Base-by-base conservation (phyloP, 345 rosid species). In the Viola odorata region DNA sequence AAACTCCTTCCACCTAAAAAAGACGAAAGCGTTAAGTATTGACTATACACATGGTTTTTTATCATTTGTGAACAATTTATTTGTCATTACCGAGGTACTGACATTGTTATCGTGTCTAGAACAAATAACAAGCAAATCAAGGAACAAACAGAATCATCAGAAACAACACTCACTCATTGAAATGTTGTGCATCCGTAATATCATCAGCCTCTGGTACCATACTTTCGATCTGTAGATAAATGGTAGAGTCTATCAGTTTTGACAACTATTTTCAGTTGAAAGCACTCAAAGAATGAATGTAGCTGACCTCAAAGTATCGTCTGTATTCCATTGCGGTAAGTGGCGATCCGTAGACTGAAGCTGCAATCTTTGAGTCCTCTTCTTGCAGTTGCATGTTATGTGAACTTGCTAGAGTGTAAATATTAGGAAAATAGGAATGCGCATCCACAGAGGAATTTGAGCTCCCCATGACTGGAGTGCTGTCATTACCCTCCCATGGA, bases 1-100 rank as follows among this genome's bases (percentile, higher is more conserved):
- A 54, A 92, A 92, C 61, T 85, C 84, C 76, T 78, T 84, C 98
- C 98, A 87, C 81, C 96, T 91, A 61, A 64, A 79, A 48, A 47
- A 62, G 62, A 64, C 7, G 15, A 53, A 45, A 23, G 32, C 32
- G 39, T 44, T 16, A 45, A 44, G 13, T 57, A 11, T 32, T 37
- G 0, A 45, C 41, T 57, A 44, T 23, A 23, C 32, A 23, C 32
- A 23, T 23, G 32, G 32, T 23, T 23, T 23, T 2, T 23, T 23
- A 23, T 23, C 32, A 23, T 23, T 23, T 23, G 32, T 23, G 32
- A 23, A 23, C 32, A 23, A 23, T 23, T 23, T 23, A 2, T 23
- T 23, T 23, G 32, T 23, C 32, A 2, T 23, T 23, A 23, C 32
- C 32, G 32, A 23, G 32, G 32, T 23, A 23, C 32, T 23, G 32